Conservation (phyloP, 129 eudicot species). For the Gnaphalium uliginosum region DNA sequence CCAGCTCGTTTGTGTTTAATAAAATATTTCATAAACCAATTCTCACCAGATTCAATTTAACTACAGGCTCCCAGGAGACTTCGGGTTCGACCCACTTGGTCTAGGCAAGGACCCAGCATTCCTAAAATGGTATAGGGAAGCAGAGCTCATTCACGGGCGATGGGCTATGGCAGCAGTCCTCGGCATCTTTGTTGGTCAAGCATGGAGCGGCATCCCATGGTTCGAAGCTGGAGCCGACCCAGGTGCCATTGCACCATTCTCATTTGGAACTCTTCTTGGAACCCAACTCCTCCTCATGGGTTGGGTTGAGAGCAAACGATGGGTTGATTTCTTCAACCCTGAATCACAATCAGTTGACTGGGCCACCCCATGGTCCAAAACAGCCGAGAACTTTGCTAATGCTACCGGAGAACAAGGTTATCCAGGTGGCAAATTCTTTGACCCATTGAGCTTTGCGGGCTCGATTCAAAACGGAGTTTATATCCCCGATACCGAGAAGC, state of each 20-base stretch:
- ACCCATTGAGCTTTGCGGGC: constrained; percentile 83
- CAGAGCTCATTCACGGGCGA: constrained; percentile 93
- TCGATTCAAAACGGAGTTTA: constrained; percentile 67
- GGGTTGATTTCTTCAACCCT: constrained; percentile 95
- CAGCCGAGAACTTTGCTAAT: constrained; percentile 84
- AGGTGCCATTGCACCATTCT: constrained; percentile 85
- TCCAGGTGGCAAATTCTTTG: constrained; percentile 94
- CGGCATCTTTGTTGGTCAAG: constrained; percentile 94
- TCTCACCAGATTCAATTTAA: neutral
- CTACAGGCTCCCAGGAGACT: constrained; percentile 94
- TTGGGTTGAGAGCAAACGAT: constrained; percentile 98
- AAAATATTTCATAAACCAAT: neutral
- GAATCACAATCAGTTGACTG: constrained; percentile 92
- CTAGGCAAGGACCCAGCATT: constrained; percentile 96
- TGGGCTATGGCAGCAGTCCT: constrained; percentile 97
- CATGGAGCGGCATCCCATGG: constrained; percentile 97
- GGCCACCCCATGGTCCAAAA: constrained; percentile 97
- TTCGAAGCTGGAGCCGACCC: constrained; percentile 98
- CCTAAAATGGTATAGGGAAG: constrained; percentile 95
- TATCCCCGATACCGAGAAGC: constrained; percentile 74
- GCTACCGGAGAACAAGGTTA: constrained; percentile 92
- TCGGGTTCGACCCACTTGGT: constrained; percentile 94
- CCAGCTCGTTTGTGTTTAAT: neutral
- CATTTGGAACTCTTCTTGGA: constrained; percentile 74
- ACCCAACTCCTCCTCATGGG: constrained; percentile 97